Evolutionary conservation across 208 protist genomes (phyloP), one percentile per base, ranked within the genome.

Genomic region (Tritrichomonas foetus): DNA sequence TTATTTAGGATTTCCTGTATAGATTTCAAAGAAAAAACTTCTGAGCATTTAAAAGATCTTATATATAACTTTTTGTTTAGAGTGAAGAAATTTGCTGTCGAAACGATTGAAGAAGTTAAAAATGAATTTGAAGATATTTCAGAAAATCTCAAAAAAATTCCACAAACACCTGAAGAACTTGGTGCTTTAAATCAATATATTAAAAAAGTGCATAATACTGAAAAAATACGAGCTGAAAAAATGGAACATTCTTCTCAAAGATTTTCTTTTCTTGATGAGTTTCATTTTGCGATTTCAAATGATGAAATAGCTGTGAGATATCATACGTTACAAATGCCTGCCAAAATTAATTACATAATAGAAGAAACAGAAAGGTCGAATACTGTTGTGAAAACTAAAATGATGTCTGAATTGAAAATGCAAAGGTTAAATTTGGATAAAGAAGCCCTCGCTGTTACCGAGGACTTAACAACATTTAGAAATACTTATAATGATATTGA

Each of bases 191-290:
- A 57, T 20, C 20, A 53, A 20, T 89, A 44, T 30, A 89, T 89
- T 25, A 49, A 89, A 20, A 53, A 89, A 11, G 47, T 89, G 11
- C 27, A 44, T 3, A 36, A 57, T 20, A 89, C 78, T 20, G 44
- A 20, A 39, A 89, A 89, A 20, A 47, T 47, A 27, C 41, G 78
- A 1, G 14, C 44, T 20, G 44, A 27, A 39, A 89, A 89, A n/a
- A 53, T 89, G 20, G 39, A 53, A 27, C 25, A 44, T 39, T 47
- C 47, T 33, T 47, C 41, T 16, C n/a, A 89, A 89, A 53, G 78
- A 89, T 89, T 89, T n/a, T 47, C 78, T 11, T 89, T 89, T 47
- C 47, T 89, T 3, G 78, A 89, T 47, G 47, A 89, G 16, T 89
- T 41, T 49, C 33, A 89, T 16, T 89, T 53, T 33, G 47, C 13